Conservation (phyloP, 2,329 filamentous ascomycete genomes). For the Colletotrichum cordylinicola region DNA sequence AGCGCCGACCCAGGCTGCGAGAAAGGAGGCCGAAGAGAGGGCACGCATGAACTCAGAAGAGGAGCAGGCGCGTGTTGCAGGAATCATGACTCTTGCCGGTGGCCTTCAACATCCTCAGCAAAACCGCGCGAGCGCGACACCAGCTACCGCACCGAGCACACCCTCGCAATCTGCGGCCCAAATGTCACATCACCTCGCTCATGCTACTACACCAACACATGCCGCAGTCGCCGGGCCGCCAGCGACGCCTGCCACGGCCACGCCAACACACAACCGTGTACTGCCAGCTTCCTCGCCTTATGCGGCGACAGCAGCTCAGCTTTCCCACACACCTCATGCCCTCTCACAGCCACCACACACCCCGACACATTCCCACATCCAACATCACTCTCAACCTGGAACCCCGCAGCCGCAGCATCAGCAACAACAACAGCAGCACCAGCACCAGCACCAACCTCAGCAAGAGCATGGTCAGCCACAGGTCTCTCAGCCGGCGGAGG, state of each 20-base stretch:
- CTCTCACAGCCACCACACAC: conserved; percentile 7
- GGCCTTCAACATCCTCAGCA: conserved; percentile 46
- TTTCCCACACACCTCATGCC: conserved; percentile 13
- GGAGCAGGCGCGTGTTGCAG: conserved; percentile 64
- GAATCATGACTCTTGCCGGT: conserved; percentile 61
- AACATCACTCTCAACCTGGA: conserved; percentile 13
- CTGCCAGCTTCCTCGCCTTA: conserved; percentile 11
- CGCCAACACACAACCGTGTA: not conserved
- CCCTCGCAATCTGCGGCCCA: conserved; percentile 12
- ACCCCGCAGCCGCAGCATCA: conserved; percentile 17
- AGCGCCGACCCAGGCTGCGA: conserved; percentile 75
- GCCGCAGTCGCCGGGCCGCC: conserved; percentile 4
- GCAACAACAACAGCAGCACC: conserved; percentile 17
- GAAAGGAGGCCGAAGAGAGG: conserved; percentile 71
- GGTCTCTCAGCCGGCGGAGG: conserved; percentile 1
- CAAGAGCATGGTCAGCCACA: conserved; percentile 23
- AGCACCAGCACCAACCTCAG: conserved; percentile 15
- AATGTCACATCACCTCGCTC: conserved; percentile 12
- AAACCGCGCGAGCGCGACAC: conserved; percentile 7
- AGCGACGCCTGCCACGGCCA: not conserved
- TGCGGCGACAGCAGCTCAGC: conserved; percentile 11
- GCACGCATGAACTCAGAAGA: conserved; percentile 64
- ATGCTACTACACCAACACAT: conserved; percentile 9
- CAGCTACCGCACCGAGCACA: conserved; percentile 5
- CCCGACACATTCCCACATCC: conserved; percentile 10